phyloP scores from a whole-genome alignment of 805 yeast species.

The Saturnispora ahearnii region DNA sequence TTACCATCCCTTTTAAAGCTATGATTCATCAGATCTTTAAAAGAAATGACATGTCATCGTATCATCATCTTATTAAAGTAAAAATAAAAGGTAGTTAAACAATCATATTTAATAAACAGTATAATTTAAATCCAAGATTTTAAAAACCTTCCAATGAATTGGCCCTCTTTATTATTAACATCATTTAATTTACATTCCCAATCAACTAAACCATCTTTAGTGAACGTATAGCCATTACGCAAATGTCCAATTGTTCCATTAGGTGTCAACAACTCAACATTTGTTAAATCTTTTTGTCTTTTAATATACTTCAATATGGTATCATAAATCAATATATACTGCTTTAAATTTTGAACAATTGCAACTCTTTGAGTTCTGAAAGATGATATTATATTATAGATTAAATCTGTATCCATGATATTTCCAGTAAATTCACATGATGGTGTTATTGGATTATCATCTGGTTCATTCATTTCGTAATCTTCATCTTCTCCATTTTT shows the following conservation, averaged over 20 bases:
- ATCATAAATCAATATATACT: slow-evolving; percentile 44
- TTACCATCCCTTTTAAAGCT: too few relatives aligned
- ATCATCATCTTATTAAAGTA: too few relatives aligned
- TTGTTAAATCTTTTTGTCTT: slow-evolving; percentile 8
- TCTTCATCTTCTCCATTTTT: slow-evolving; percentile 10
- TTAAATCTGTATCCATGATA: slow-evolving; percentile 29
- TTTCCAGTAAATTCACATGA: slow-evolving; percentile 4
- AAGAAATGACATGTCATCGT: too few relatives aligned
- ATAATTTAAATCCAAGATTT: neutral
- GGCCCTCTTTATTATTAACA: neutral
- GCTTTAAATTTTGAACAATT: slow-evolving; percentile 52
- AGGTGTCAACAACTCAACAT: neutral
- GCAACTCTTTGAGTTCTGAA: slow-evolving; percentile 45
- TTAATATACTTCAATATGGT: slow-evolving; percentile 24
- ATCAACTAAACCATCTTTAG: slow-evolving; percentile 11
- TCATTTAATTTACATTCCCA: slow-evolving; percentile 11
- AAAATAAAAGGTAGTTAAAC: neutral
- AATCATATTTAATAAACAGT: neutral
- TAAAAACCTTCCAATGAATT: slow-evolving; percentile 4
- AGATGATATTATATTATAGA: slow-evolving; percentile 37
- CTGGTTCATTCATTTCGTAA: neutral
- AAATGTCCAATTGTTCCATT: neutral
- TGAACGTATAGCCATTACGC: slow-evolving; percentile 1
- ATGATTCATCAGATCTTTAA: too few relatives aligned
- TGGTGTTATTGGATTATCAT: slow-evolving; percentile 3